Evolutionary conservation across 1,284 basidiomycete species (phyloP), one percentile per base, ranked within the genome.

Genomic region (Ceratorhiza oryzae-sativae): DNA sequence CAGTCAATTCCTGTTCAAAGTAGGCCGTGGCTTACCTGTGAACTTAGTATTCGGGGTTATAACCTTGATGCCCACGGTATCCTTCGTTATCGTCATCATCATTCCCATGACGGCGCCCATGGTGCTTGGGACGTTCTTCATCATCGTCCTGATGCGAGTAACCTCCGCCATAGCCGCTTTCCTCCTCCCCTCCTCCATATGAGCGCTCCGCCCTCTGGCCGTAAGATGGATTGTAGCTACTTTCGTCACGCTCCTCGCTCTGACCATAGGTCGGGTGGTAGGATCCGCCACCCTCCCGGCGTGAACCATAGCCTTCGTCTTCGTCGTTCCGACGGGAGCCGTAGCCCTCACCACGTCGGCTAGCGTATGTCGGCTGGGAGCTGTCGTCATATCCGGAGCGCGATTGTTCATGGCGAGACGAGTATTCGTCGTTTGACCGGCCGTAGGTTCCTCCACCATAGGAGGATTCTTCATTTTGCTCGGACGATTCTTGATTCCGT

Each of bases 381-480:
- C 34, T 39, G 34, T 65, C 46, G 27, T 70, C 59, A n/a, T 70
- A 70, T 12, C 67, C 67, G 30, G 41, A 32, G 42, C 49, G 67
- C 9, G 53, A 45, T 4, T 46, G 12, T 59, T 70, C 67, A n/a
- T 59, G 51, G 30, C 51, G 53, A 27, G 61, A 70, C 41, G 55
- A 41, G 30, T 60, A 49, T 10, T 58, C 55, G 32, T 73, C 53
- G 61, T 59, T 56, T n/a, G 59, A 62, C 79, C 79, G 8, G 77
- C 79, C 0, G 79, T 53, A 32, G 76, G n/a, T n/a, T n/a, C n/a
- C n/a, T n/a, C n/a, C n/a, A n/a, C 77, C 20, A 78, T 60, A 70
- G 53, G 42, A 25, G 39, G 55, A 46, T 27, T 60, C 67, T 23
- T 53, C 53, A 34, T 45, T 58, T 15, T 36, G 39, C 5, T 67